Conservation (phyloP, 2,329 filamentous ascomycete species). For the Sporothrix variecibatus region DNA sequence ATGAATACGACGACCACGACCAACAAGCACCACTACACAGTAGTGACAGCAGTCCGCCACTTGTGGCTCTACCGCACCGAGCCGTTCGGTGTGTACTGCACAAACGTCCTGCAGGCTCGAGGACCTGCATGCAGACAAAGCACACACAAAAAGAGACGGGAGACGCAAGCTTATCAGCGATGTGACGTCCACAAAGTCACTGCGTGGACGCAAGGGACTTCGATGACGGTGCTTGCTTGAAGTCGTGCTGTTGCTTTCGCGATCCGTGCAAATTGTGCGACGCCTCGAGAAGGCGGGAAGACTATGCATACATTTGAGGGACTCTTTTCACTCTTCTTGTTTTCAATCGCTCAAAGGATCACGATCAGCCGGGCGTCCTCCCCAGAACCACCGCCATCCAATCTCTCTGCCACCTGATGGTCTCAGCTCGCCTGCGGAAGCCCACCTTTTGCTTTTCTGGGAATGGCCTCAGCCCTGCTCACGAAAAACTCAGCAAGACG, state of each 20-base stretch:
- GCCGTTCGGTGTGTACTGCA: conserved; percentile 17
- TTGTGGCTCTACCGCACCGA: background rate
- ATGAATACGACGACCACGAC: background rate
- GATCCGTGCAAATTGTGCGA: background rate
- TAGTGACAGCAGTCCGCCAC: background rate
- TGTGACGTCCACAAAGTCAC: background rate
- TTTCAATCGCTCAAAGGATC: background rate
- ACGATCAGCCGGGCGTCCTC: background rate
- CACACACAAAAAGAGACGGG: background rate
- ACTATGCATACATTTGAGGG: background rate
- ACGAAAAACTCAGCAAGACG: background rate
- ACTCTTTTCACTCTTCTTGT: background rate
- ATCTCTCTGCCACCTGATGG: conserved; percentile 16
- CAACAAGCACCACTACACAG: too few species aligned
- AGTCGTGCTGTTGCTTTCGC: background rate
- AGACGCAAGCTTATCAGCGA: background rate
- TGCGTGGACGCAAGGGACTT: background rate
- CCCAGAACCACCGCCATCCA: conserved; percentile 5
- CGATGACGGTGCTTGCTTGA: background rate
- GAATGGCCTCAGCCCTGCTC: conserved; percentile 17
- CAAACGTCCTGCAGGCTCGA: conserved; percentile 5
- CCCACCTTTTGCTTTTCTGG: conserved; percentile 15
- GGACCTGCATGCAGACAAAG: conserved; percentile 8
- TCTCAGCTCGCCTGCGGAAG: conserved; percentile 14
- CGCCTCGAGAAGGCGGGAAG: too few species aligned